Evolutionary conservation across 208 protist species (phyloP).

Genomic region (Zelonia costaricensis): DNA sequence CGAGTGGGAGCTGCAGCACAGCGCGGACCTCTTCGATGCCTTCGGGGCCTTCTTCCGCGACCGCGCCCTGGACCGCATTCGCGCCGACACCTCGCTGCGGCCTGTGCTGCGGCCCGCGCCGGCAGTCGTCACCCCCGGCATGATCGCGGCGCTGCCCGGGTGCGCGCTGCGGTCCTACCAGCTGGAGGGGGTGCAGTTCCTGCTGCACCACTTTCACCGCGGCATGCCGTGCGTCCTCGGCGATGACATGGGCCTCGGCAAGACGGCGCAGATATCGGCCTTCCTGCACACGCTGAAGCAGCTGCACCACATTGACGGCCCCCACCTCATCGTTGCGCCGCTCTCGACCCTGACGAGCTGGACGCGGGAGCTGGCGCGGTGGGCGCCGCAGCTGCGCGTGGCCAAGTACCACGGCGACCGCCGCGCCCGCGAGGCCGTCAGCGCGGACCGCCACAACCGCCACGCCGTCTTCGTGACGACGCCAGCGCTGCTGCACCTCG

Average conservation of each 20-base stretch:
- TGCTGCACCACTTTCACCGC: slow-evolving; percentile 86
- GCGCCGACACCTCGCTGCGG: slow-evolving; percentile 10
- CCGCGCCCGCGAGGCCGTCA: slow-evolving; percentile 34
- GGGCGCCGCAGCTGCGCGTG: slow-evolving; percentile 91
- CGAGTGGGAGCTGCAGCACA: slow-evolving; percentile 54
- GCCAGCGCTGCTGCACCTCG: slow-evolving; percentile 90
- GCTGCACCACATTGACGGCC: slow-evolving; percentile 81
- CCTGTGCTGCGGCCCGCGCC: slow-evolving; percentile 48
- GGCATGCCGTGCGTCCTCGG: slow-evolving; percentile 91
- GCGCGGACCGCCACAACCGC: slow-evolving; percentile 36
- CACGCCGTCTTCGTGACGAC: slow-evolving; percentile 96
- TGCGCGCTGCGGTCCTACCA: slow-evolving; percentile 93
- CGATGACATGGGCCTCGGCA: slow-evolving; percentile 98
- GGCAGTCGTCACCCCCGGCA: slow-evolving; percentile 12
- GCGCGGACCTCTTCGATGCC: slow-evolving; percentile 36
- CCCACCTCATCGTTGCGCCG: slow-evolving; percentile 96
- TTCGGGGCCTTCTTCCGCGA: slow-evolving; percentile 84
- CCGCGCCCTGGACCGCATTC: slow-evolving; percentile 46
- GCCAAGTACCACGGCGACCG: slow-evolving; percentile 93
- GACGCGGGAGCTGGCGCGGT: slow-evolving; percentile 88
- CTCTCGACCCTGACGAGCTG: slow-evolving; percentile 95
- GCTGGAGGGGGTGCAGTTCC: slow-evolving; percentile 96
- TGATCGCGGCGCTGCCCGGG: slow-evolving; percentile 37
- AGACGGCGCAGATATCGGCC: slow-evolving; percentile 96
- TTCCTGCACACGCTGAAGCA: slow-evolving; percentile 86